These are phyloP conservation scores for Scedosporium aurantiacum DNA, from an alignment of 2,329 filamentous ascomycete species.

Conservation along the genomic window DNA sequence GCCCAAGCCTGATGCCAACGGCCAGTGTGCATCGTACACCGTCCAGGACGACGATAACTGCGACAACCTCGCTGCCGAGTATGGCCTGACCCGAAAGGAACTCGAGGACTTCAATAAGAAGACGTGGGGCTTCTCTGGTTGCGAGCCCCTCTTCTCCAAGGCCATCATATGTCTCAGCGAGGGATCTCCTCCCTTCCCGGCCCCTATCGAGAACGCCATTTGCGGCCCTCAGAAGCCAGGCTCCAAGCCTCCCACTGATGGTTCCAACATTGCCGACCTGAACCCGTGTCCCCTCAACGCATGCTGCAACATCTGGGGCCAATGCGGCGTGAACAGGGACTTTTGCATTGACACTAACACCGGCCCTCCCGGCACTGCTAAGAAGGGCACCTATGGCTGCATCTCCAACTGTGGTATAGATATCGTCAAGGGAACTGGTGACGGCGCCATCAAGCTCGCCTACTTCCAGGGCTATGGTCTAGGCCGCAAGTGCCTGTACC, in stretches of 20 bases:
- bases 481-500: constrained; percentile 18
- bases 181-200: constrained; percentile 23
- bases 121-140: constrained; percentile 27
- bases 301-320: constrained; percentile 30
- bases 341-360: constrained; percentile 25
- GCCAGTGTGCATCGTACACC: constrained; percentile 25
- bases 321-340: constrained; percentile 32
- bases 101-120: constrained; percentile 17
- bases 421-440: constrained; percentile 19
- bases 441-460: constrained; percentile 14
- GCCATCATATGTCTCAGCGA: constrained; percentile 22
- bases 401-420: constrained; percentile 22
- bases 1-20: constrained; percentile 15
- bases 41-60: constrained; percentile 25
- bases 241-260: constrained; percentile 19
- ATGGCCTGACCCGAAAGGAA: neutral
- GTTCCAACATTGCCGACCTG: constrained; percentile 22
- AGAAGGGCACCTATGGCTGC: constrained; percentile 15
- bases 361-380: neutral
- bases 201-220: constrained; percentile 16
- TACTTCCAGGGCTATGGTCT: constrained; percentile 24
- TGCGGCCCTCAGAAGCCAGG: constrained; percentile 33
- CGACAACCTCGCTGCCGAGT: constrained; percentile 17
- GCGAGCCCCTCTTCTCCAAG: constrained; percentile 15
- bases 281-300: constrained; percentile 36